A percentile compares a stretch with the other conserved stretches of the same genome.
These are phyloP conservation scores for Petunia hybrid DNA, from an alignment of 305 asterid genomes.

Conservation along the genomic window DNA sequence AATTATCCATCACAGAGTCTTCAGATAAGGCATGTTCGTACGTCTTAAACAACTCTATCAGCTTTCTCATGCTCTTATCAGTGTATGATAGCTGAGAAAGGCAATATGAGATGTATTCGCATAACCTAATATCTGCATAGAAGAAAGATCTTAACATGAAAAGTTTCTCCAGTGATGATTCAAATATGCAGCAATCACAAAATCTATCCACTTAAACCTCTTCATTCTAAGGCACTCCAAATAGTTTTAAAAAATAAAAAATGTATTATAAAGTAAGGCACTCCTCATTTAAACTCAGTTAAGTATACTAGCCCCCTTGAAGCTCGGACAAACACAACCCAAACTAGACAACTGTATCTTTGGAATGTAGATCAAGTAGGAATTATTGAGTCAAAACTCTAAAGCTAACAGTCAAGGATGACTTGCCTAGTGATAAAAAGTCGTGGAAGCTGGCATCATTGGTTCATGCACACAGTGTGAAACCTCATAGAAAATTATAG, in stretches of 20 bases:
- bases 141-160: conserved; percentile 22
- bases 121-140: conserved; percentile 74
- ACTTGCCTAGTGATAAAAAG: background rate
- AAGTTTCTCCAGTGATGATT: conserved; percentile 22
- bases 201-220: background rate
- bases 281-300: background rate
- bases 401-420: background rate
- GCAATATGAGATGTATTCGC: conserved; percentile 93
- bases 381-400: background rate
- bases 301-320: background rate
- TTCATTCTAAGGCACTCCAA: conserved; percentile 14
- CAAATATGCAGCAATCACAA: background rate
- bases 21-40: conserved; percentile 83
- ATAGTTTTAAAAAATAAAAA: background rate
- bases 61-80: conserved; percentile 89
- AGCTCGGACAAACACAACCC: background rate
- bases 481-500: background rate
- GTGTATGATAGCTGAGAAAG: conserved; percentile 91
- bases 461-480: conserved; percentile 25
- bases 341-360: background rate
- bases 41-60: conserved; percentile 84
- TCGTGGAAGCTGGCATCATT: conserved; percentile 7
- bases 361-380: background rate
- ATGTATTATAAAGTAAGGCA: background rate
- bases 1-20: conserved; percentile 84